phyloP scores from a whole-genome alignment of 2,329 filamentous ascomycete species.

The Arthrobotrys entomopaga region DNA sequence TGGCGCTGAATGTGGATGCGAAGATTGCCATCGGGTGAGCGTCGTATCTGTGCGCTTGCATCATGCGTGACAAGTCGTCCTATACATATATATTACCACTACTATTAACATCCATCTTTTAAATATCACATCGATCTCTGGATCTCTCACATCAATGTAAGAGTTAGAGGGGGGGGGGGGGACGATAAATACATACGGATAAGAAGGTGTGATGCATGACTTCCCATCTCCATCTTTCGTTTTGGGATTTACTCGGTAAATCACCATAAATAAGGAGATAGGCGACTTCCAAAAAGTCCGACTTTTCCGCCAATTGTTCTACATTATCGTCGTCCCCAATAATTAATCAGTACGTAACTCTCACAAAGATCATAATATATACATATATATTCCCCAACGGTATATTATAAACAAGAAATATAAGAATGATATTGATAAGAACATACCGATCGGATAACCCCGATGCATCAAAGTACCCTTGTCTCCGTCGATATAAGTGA shows the following conservation, averaged over 20 bases:
- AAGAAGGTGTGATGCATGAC: constrained; percentile 67
- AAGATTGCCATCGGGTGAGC: constrained; percentile 68
- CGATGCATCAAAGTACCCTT: constrained; percentile 68
- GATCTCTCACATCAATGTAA: background rate
- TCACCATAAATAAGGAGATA: constrained; percentile 68
- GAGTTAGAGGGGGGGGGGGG: too few species aligned
- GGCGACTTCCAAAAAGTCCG: constrained; percentile 66
- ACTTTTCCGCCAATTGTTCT: constrained; percentile 66
- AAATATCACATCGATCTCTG: too few species aligned
- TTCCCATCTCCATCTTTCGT: constrained; percentile 64
- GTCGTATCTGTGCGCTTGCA: constrained; percentile 60
- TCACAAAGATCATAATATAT: too few species aligned
- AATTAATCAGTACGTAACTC: too few species aligned
- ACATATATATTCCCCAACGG: too few species aligned
- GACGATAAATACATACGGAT: too few species aligned
- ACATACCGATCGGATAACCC: constrained; percentile 64
- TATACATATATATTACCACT: background rate
- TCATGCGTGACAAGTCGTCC: constrained; percentile 53
- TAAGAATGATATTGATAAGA: background rate
- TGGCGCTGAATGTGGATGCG: constrained; percentile 66
- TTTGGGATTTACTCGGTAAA: constrained; percentile 64
- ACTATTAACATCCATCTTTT: background rate
- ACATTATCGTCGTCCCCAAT: background rate
- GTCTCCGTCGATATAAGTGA: constrained; percentile 68
- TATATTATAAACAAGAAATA: background rate